Base-by-base conservation (phyloP, 495 filamentous ascomycete genomes). In the Hypoxylon perforatum region DNA sequence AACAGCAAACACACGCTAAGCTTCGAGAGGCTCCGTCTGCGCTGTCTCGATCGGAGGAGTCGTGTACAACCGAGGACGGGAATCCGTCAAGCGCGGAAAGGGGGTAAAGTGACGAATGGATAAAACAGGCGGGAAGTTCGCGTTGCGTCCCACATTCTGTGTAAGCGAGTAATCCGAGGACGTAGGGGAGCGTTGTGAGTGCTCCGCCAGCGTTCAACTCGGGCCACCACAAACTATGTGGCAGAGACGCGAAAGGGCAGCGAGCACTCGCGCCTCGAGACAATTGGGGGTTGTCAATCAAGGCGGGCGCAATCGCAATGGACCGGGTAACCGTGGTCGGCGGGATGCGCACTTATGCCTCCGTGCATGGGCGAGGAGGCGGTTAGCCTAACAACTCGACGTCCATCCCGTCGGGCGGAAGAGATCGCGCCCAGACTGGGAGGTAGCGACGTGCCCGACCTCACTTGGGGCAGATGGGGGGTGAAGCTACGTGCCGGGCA, bases 401-500 rank as follows among this genome's bases (percentile, higher is more conserved):
- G n/a, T 39, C 41, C 66, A 69, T 69, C 66, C 66, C 44, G 5
- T 33, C 48, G 30, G 44, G 45, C 9, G 50, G 14, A 60, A 38
- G 15, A 36, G 8, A 51, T n/a, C 49, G 42, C 35, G 25, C 42
- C 55, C 35, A 18, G 55, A 47, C 1, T n/a, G 60, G 60, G 65
- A 69, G 60, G 30, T 15, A 64, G 56, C 65, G 15, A 69, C 65
- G 35, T 69, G 60, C 55, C 50, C 65, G 65, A 64, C 46, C 65
- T 60, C 60, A 17, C 45, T 11, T 2, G 35, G 45, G 23, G 17
- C 44, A 56, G 65, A 52, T 57, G 49, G 66, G 60, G 60, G 38
- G 61, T 50, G 66, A 69, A 64, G 66, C 56, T 52, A 36, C 56
- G 44, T 69, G 41, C 61, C 36, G 51, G 38, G 56, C 18, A 52